phyloP scores from a whole-genome alignment of 352 stramenopile species.

The Globisporangium yorkense region DNA sequence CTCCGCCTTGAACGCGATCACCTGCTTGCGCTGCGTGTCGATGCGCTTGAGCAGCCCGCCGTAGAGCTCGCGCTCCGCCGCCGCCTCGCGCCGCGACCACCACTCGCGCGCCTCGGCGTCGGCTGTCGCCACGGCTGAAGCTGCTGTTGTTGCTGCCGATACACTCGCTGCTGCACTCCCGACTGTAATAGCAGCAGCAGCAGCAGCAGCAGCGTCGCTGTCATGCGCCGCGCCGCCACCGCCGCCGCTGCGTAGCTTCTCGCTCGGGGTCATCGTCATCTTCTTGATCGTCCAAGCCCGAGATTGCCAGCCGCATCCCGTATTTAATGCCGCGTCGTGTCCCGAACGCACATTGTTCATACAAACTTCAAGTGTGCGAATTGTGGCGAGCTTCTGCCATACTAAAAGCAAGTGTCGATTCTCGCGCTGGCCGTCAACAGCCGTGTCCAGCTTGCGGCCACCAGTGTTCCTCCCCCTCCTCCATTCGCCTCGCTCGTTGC shows the following conservation, averaged over 20 bases:
- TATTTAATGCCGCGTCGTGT: no score
- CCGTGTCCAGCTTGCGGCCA: not conserved
- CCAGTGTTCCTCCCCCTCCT: not conserved
- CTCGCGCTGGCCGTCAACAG: no score
- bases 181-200: not conserved
- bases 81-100: slow-evolving; percentile 48
- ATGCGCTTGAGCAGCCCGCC: slow-evolving; percentile 56
- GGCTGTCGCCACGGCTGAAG: not conserved
- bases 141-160: not conserved
- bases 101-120: slow-evolving; percentile 48
- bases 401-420: no score
- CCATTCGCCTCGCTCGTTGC: not conserved
- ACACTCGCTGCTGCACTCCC: not conserved
- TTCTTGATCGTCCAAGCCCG: not conserved
- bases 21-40: slow-evolving; percentile 62
- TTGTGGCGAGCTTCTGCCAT: no score
- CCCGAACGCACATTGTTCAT: no score
- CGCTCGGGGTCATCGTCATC: not conserved
- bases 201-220: not conserved
- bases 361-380: no score
- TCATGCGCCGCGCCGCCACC: not conserved
- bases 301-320: no score
- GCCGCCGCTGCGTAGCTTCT: not conserved
- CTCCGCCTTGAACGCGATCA: slow-evolving; percentile 75
- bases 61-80: slow-evolving; percentile 45